Evolutionary conservation across 257 asterid genomes (phyloP).

Genomic region (Plantago ovata): DNA sequence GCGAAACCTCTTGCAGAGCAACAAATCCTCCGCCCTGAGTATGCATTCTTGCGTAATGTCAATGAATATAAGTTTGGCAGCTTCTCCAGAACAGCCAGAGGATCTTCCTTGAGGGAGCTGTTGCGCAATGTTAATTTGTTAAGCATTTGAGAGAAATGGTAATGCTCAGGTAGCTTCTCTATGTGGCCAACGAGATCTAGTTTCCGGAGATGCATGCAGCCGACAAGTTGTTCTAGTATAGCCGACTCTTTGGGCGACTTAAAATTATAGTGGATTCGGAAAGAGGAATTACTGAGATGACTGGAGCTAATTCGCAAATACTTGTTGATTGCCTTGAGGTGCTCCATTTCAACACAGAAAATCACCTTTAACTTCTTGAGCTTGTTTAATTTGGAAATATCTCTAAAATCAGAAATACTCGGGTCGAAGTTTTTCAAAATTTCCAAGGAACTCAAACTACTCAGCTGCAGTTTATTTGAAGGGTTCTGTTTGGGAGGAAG

Average conservation of each 20-base stretch:
- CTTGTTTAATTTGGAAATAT: constrained; percentile 33
- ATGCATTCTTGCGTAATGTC: constrained; percentile 34
- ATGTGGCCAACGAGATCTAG: constrained; percentile 42
- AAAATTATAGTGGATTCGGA: constrained; percentile 38
- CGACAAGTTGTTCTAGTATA: constrained; percentile 30
- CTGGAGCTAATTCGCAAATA: constrained; percentile 20
- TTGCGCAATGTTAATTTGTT: constrained; percentile 44
- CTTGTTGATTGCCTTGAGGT: constrained; percentile 29
- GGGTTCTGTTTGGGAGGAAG: constrained; percentile 47
- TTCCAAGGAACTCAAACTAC: constrained; percentile 36
- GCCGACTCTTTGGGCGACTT: constrained; percentile 35
- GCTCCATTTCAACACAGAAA: constrained; percentile 27
- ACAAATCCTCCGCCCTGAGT: constrained; percentile 30
- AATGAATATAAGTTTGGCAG: constrained; percentile 33
- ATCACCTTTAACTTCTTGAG: constrained; percentile 44
- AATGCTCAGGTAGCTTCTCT: constrained; percentile 34
- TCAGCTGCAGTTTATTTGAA: constrained; percentile 31
- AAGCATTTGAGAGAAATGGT: constrained; percentile 31
- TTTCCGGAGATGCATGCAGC: constrained; percentile 39
- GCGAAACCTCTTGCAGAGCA: constrained; percentile 40
- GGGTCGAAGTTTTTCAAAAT: constrained; percentile 44
- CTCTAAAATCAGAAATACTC: constrained; percentile 39
- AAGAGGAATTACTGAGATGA: constrained; percentile 34
- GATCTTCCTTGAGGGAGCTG: constrained; percentile 49
- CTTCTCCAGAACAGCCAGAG: constrained; percentile 45